Evolutionary conservation across 768 basidiomycete genomes (phyloP).

Genomic region (Auricularia heimuer): DNA sequence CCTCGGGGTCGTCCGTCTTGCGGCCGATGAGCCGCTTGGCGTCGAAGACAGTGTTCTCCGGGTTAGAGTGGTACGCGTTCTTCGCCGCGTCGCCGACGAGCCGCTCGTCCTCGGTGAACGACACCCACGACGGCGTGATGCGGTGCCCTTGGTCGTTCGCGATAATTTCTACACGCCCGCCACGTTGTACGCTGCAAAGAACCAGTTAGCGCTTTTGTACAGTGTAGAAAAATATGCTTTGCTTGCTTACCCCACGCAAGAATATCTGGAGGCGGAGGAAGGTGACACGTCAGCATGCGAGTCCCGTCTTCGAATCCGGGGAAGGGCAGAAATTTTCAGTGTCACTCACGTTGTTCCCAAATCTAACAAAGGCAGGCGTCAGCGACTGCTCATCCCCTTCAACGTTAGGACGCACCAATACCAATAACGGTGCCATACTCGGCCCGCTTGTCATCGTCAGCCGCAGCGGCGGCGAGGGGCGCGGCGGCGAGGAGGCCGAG

Average conservation of each 20-base stretch:
- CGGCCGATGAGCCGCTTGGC: slow-evolving; percentile 93
- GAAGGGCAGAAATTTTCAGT: not conserved
- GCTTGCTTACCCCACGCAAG: slow-evolving; percentile 79
- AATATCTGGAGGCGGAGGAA: slow-evolving; percentile 50
- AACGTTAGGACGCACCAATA: slow-evolving; percentile 50
- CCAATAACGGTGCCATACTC: slow-evolving; percentile 92
- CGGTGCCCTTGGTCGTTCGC: slow-evolving; percentile 86
- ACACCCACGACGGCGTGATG: slow-evolving; percentile 83
- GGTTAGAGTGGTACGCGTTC: slow-evolving; percentile 89
- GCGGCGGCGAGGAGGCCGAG: slow-evolving; percentile 61
- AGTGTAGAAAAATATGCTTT: not conserved
- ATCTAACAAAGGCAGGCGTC: slow-evolving; percentile 35
- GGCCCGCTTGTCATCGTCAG: slow-evolving; percentile 53
- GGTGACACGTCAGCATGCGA: slow-evolving; percentile 15
- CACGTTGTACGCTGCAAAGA: slow-evolving; percentile 58
- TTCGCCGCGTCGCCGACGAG: slow-evolving; percentile 94
- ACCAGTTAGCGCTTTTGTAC: slow-evolving; percentile 1
- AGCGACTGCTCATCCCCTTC: slow-evolving; percentile 5
- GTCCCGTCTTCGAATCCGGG: not conserved
- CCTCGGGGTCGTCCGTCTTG: slow-evolving; percentile 69
- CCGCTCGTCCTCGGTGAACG: slow-evolving; percentile 72
- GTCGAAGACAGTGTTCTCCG: slow-evolving; percentile 90
- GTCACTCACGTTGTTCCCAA: slow-evolving; percentile 75
- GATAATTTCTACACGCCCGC: slow-evolving; percentile 81
- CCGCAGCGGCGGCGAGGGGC: slow-evolving; percentile 50